Conservation (phyloP, 768 basidiomycete genomes). For the Russula vinacea region DNA sequence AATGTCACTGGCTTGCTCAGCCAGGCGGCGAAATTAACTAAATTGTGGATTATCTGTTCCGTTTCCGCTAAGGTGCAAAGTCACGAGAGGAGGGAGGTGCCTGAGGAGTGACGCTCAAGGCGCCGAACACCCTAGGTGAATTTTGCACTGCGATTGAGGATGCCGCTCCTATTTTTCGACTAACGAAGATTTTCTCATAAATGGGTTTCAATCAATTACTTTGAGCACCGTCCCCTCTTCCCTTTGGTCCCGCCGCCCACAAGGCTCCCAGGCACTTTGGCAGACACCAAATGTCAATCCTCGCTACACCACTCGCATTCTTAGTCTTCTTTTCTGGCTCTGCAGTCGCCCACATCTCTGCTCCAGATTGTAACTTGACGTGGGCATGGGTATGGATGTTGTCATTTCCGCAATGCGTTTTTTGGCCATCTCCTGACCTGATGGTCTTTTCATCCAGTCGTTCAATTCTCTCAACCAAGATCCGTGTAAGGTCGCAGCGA, state of each 20-base stretch:
- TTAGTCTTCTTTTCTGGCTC: neutral
- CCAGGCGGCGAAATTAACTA: neutral
- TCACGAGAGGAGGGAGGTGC: neutral
- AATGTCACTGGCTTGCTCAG: too few species aligned
- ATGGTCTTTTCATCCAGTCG: neutral
- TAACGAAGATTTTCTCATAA: too few species aligned
- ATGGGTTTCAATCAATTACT: too few species aligned
- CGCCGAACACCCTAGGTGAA: too few species aligned
- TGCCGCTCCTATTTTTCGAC: too few species aligned
- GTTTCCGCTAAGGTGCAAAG: neutral
- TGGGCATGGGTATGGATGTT: neutral
- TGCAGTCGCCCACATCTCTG: neutral
- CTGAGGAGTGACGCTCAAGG: neutral
- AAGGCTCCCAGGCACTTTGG: neutral
- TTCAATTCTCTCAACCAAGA: constrained; percentile 7
- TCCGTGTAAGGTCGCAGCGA: constrained; percentile 6
- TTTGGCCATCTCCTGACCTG: neutral
- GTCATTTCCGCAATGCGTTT: neutral
- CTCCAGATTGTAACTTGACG: neutral
- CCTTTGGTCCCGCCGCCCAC: neutral
- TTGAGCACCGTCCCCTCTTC: too few species aligned
- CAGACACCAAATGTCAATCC: neutral
- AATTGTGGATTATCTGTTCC: neutral
- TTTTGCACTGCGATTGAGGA: too few species aligned
- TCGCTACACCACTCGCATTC: neutral